A percentile compares a stretch with the other conserved stretches of the same genome.
Conservation (phyloP, 768 basidiomycete species). For the Butyriboletus loyo region DNA sequence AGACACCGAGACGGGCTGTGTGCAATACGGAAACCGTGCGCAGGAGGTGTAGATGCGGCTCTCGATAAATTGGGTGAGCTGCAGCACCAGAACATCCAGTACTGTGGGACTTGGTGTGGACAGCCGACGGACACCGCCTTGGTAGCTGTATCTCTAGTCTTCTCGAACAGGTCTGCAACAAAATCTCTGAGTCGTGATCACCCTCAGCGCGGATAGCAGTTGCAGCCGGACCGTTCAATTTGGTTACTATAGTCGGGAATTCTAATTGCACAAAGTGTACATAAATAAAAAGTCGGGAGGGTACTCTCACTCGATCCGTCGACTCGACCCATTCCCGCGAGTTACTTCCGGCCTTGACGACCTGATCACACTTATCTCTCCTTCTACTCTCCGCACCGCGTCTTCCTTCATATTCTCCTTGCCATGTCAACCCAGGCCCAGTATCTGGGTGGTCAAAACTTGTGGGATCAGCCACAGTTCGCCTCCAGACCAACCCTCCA, state of each 20-base stretch:
- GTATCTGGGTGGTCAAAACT: background rate
- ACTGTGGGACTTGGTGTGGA: background rate
- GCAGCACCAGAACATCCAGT: background rate
- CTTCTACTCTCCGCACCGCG: background rate
- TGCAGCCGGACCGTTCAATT: conserved; percentile 10
- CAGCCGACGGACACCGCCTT: background rate
- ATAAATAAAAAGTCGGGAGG: conserved; percentile 11
- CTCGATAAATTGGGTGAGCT: background rate
- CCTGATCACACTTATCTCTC: background rate
- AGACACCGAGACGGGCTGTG: background rate
- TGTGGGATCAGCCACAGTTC: conserved; percentile 21
- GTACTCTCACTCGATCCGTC: background rate
- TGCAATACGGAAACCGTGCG: background rate
- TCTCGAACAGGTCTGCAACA: background rate
- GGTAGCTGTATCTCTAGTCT: background rate
- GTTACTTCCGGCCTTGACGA: background rate
- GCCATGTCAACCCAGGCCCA: conserved; percentile 27
- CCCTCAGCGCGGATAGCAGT: conserved; percentile 1
- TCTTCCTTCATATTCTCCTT: background rate
- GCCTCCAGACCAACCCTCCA: conserved; percentile 18
- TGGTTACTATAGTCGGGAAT: background rate
- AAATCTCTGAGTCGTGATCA: background rate
- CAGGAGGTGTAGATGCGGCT: background rate
- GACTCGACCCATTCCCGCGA: background rate
- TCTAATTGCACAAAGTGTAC: background rate